These are phyloP conservation scores for Isabelozyma heimii DNA, from an alignment of 805 yeast genomes.

Conservation along the genomic window DNA sequence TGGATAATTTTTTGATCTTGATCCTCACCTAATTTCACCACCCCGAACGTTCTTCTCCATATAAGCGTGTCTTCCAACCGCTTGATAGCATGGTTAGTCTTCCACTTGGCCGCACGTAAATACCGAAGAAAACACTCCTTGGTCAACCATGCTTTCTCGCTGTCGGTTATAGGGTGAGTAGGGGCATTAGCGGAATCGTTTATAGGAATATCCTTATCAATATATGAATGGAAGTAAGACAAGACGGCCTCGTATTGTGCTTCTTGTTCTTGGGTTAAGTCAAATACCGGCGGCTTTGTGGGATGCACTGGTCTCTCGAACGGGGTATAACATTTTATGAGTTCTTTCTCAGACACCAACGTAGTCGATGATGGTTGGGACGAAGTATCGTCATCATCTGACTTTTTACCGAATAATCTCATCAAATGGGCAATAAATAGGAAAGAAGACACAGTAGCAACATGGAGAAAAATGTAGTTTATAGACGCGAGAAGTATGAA, in stretches of 20 bases:
- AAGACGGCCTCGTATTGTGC: slow-evolving; percentile 28
- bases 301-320: slow-evolving; percentile 39
- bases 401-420: neutral
- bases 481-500: neutral
- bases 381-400: slow-evolving; percentile 11
- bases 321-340: slow-evolving; percentile 35
- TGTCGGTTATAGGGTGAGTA: slow-evolving; percentile 23
- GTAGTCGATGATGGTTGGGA: slow-evolving; percentile 12
- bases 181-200: slow-evolving; percentile 21
- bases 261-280: slow-evolving; percentile 28
- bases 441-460: neutral
- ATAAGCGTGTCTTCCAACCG: slow-evolving; percentile 45
- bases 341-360: slow-evolving; percentile 11
- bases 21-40: slow-evolving; percentile 26
- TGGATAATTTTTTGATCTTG: slow-evolving; percentile 30
- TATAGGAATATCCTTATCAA: slow-evolving; percentile 25
- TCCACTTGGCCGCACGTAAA: slow-evolving; percentile 53
- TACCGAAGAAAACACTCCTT: slow-evolving; percentile 53
- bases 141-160: slow-evolving; percentile 45
- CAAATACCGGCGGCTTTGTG: slow-evolving; percentile 25
- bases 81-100: slow-evolving; percentile 39
- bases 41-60: slow-evolving; percentile 58
- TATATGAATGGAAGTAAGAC: slow-evolving; percentile 24
- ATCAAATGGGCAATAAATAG: neutral
- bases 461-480: neutral